A percentile compares a stretch with the other conserved stretches of the same genome.
Conservation (phyloP, 164 flowering plant genomes). For the Magnolia officinalis region DNA sequence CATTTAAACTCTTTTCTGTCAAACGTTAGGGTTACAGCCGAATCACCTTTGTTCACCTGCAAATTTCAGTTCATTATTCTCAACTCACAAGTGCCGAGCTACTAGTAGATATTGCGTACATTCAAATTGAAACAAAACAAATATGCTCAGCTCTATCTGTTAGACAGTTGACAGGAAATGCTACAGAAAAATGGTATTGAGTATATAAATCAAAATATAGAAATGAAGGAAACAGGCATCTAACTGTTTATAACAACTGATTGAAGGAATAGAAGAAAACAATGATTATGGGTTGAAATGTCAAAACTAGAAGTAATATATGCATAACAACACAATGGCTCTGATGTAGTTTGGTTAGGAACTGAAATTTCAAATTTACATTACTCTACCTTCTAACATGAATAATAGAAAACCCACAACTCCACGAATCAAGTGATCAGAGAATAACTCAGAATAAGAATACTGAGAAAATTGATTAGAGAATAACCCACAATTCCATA, state of each 20-base stretch:
- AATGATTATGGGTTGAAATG: too few species aligned
- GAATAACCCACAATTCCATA: conserved; percentile 70
- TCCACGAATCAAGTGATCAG: conserved; percentile 18
- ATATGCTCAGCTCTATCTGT: too few species aligned
- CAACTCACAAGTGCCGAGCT: neutral
- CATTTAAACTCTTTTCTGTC: conserved; percentile 45
- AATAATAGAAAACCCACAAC: conserved; percentile 45
- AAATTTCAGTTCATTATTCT: conserved; percentile 1
- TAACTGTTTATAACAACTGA: neutral
- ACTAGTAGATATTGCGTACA: neutral
- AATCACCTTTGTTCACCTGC: conserved; percentile 57
- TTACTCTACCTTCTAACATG: neutral
- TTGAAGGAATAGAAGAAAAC: neutral
- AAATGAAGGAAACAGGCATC: neutral
- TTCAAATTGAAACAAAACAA: too few species aligned
- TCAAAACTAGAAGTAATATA: neutral
- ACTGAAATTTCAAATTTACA: neutral
- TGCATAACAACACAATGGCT: neutral
- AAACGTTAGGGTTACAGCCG: conserved; percentile 33
- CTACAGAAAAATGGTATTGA: neutral
- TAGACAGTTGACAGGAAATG: neutral
- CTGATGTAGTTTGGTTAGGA: neutral
- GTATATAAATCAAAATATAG: too few species aligned
- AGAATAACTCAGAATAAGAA: conserved; percentile 52
- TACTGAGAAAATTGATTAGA: neutral